Evolutionary conservation across 2,329 filamentous ascomycete genomes (phyloP).

Genomic region (Microascus cirrosus): DNA sequence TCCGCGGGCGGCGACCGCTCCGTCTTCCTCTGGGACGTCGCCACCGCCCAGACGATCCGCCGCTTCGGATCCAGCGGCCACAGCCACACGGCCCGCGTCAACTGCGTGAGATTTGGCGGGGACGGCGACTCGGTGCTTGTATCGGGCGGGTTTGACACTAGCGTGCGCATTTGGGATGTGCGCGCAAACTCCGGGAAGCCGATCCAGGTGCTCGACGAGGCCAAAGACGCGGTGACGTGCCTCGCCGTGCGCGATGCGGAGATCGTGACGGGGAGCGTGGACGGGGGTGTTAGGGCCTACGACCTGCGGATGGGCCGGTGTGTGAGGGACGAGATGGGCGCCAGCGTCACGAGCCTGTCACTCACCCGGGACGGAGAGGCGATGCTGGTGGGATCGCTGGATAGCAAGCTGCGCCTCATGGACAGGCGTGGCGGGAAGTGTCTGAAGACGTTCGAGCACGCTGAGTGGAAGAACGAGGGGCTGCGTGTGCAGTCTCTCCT

Average conservation of each 20-base stretch:
- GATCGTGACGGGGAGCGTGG: constrained; percentile 69
- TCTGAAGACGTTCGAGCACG: constrained; percentile 57
- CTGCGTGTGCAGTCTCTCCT: constrained; percentile 67
- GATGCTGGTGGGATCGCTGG: constrained; percentile 63
- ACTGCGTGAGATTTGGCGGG: constrained; percentile 69
- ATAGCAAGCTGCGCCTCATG: constrained; percentile 68
- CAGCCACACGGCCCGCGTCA: constrained; percentile 64
- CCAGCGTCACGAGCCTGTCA: constrained; percentile 62
- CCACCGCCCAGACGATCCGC: constrained; percentile 63
- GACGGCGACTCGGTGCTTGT: constrained; percentile 63
- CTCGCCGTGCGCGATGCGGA: constrained; percentile 37
- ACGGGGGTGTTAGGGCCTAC: constrained; percentile 72
- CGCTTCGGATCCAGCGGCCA: constrained; percentile 53
- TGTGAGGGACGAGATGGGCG: constrained; percentile 59
- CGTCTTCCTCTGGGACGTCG: constrained; percentile 92
- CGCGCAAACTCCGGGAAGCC: constrained; percentile 44
- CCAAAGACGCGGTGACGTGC: constrained; percentile 54
- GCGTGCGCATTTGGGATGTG: constrained; percentile 65
- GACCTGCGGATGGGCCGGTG: constrained; percentile 68
- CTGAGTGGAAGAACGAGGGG: constrained; percentile 50
- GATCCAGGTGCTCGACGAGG: constrained; percentile 63
- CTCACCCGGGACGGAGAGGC: constrained; percentile 64
- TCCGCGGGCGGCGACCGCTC: constrained; percentile 82
- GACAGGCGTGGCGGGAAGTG: constrained; percentile 65
- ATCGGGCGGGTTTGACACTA: constrained; percentile 64